Evolutionary conservation across 495 filamentous ascomycete genomes (phyloP).

Genomic region (Diplogelasinospora grovesii): DNA sequence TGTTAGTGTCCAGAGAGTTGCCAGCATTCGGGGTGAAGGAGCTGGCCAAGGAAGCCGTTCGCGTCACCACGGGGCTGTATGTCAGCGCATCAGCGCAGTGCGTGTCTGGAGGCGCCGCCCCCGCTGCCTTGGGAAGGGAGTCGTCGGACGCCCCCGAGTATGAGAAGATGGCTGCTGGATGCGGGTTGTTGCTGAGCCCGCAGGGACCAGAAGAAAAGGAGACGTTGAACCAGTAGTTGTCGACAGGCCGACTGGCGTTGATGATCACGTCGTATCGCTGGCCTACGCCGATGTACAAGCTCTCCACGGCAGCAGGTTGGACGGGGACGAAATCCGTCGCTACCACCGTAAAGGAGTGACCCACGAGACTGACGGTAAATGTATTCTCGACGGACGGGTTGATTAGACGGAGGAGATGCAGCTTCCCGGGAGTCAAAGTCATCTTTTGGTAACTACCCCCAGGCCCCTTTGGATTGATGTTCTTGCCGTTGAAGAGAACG

Average conservation of each 20-base stretch:
- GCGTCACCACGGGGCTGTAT: slow-evolving; percentile 16
- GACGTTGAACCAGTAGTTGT: slow-evolving; percentile 50
- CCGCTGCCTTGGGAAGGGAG: slow-evolving; percentile 10
- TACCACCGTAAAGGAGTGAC: slow-evolving; percentile 44
- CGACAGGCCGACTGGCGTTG: slow-evolving; percentile 43
- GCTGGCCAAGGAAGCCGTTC: slow-evolving; percentile 13
- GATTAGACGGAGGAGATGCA: slow-evolving; percentile 46
- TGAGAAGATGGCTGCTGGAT: slow-evolving; percentile 22
- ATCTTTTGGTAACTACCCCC: slow-evolving; percentile 24
- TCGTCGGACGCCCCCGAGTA: slow-evolving; percentile 18
- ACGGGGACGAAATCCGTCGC: slow-evolving; percentile 43
- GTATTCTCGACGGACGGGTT: slow-evolving; percentile 38
- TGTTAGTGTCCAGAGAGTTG: slow-evolving; percentile 19
- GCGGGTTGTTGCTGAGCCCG: slow-evolving; percentile 18
- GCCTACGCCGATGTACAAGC: slow-evolving; percentile 51
- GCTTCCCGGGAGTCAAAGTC: slow-evolving; percentile 32
- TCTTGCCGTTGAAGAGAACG: slow-evolving; percentile 35
- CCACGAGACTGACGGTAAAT: slow-evolving; percentile 34
- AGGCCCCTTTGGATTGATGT: slow-evolving; percentile 27
- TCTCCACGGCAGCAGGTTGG: slow-evolving; percentile 33
- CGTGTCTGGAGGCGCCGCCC: slow-evolving; percentile 12
- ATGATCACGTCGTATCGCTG: slow-evolving; percentile 64
- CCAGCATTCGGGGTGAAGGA: slow-evolving; percentile 8
- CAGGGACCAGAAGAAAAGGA: slow-evolving; percentile 20
- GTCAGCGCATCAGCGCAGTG: slow-evolving; percentile 11